A percentile compares a stretch with the other conserved stretches of the same genome.
phyloP scores from a whole-genome alignment of 176 grass and related monocot species.

The Triticum dicoccoides region DNA sequence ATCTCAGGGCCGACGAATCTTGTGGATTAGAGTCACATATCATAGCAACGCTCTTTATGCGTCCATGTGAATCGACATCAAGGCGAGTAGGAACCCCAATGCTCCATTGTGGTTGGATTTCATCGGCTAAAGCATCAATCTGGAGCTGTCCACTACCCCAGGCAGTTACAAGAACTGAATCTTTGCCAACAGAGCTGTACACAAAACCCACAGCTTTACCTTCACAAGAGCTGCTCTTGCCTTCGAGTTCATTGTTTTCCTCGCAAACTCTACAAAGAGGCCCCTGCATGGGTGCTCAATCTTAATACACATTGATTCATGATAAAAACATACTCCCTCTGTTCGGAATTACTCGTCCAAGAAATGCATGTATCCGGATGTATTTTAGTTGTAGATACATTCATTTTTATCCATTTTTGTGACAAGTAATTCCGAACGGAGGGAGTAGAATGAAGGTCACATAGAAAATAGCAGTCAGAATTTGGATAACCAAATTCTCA shows the following conservation, averaged over 20 bases:
- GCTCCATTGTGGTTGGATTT: constrained; percentile 91
- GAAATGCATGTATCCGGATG: too few relatives aligned
- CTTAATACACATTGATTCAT: constrained; percentile 23
- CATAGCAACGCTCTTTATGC: constrained; percentile 83
- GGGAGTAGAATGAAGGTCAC: background rate
- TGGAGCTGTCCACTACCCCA: constrained; percentile 77
- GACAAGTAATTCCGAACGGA: too few relatives aligned
- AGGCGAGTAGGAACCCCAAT: constrained; percentile 47
- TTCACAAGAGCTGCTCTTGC: constrained; percentile 40
- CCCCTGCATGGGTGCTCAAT: constrained; percentile 58
- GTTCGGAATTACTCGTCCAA: too few relatives aligned
- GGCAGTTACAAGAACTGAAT: constrained; percentile 85
- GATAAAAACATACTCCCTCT: background rate
- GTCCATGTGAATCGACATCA: constrained; percentile 55
- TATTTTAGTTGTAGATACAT: too few relatives aligned
- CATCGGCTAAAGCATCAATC: constrained; percentile 93
- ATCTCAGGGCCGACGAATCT: constrained; percentile 38
- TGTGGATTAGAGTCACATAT: constrained; percentile 65
- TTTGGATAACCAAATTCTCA: background rate
- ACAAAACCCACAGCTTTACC: constrained; percentile 78
- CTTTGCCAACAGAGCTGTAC: constrained; percentile 85
- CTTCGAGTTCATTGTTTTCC: constrained; percentile 53
- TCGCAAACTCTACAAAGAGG: constrained; percentile 78
- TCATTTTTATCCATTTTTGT: too few relatives aligned
- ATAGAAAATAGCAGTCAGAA: constrained; percentile 1